Evolutionary conservation across 129 eudicot species (phyloP).

Genomic region (Apium graveolens): DNA sequence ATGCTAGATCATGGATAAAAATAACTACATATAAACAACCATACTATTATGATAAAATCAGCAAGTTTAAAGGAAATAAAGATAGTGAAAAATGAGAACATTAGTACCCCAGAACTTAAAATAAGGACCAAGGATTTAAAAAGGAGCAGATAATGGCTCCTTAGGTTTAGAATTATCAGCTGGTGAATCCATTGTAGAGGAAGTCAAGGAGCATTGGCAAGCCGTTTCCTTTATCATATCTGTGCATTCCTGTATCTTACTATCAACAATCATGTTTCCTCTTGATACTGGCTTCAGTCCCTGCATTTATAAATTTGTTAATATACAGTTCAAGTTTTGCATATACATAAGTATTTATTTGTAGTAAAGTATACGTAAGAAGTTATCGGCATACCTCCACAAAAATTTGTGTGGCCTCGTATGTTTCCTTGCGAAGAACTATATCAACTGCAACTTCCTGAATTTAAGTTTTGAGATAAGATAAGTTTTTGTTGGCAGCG

Average conservation of each 20-base stretch:
- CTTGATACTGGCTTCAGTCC: slow-evolving; percentile 32
- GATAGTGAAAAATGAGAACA: background rate
- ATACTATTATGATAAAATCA: too few relatives aligned
- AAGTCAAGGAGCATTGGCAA: slow-evolving; percentile 37
- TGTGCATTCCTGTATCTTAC: slow-evolving; percentile 14
- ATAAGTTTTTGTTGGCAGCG: background rate
- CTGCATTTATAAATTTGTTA: slow-evolving; percentile 17
- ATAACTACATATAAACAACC: too few relatives aligned
- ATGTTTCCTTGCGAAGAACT: slow-evolving; percentile 34
- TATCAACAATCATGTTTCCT: slow-evolving; percentile 4
- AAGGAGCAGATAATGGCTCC: slow-evolving; percentile 68
- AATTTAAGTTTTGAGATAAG: background rate
- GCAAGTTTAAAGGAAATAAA: background rate
- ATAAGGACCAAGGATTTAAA: slow-evolving; percentile 7
- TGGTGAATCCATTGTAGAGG: slow-evolving; percentile 28
- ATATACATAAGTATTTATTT: background rate
- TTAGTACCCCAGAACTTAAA: background rate
- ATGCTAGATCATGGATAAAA: background rate
- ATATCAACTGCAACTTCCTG: slow-evolving; percentile 74
- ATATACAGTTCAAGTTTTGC: background rate
- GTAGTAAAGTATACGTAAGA: too few relatives aligned
- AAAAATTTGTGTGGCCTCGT: slow-evolving; percentile 40
- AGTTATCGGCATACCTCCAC: slow-evolving; percentile 23
- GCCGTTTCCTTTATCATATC: slow-evolving; percentile 7
- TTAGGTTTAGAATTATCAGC: slow-evolving; percentile 26